Percentiles rank a stretch among this genome's conserved stretches.
phyloP scores from a whole-genome alignment of 2,329 filamentous ascomycete genomes.

The Ophiostoma himal-ulmi region DNA sequence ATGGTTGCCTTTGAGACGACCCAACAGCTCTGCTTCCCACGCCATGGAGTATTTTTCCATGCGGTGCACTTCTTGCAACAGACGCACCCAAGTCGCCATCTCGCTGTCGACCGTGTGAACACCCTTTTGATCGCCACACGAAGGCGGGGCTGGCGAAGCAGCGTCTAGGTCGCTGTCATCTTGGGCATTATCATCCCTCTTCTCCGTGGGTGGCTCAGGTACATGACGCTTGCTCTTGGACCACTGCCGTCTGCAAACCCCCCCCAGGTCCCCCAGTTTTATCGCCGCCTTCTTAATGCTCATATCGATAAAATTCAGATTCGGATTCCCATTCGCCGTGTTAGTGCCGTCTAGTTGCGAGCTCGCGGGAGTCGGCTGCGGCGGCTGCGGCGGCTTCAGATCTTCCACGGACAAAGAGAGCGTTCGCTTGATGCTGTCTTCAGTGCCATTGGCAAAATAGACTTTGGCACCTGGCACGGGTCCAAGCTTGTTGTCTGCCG shows the following conservation, averaged over 20 bases:
- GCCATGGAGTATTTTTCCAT: conserved; percentile 45
- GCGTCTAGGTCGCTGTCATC: background rate
- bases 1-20: conserved; percentile 24
- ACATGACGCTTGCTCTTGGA: background rate
- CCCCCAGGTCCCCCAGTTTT: background rate
- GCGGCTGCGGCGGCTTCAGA: background rate
- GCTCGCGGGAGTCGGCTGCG: no score
- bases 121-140: conserved; percentile 25
- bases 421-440: conserved; percentile 30
- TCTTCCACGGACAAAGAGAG: conserved; percentile 3
- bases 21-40: conserved; percentile 39
- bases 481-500: conserved; percentile 38
- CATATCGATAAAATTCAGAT: background rate
- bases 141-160: background rate
- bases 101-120: conserved; percentile 54
- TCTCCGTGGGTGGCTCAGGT: background rate
- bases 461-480: conserved; percentile 31
- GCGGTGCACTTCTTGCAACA: conserved; percentile 45
- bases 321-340: background rate
- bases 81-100: conserved; percentile 48
- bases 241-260: background rate
- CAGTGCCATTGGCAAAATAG: conserved; percentile 37
- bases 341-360: background rate
- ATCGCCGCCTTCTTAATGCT: background rate
- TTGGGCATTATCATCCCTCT: background rate